These are phyloP conservation scores for Oryza nivara DNA, from an alignment of 176 grass and related monocot genomes.

Conservation along the genomic window DNA sequence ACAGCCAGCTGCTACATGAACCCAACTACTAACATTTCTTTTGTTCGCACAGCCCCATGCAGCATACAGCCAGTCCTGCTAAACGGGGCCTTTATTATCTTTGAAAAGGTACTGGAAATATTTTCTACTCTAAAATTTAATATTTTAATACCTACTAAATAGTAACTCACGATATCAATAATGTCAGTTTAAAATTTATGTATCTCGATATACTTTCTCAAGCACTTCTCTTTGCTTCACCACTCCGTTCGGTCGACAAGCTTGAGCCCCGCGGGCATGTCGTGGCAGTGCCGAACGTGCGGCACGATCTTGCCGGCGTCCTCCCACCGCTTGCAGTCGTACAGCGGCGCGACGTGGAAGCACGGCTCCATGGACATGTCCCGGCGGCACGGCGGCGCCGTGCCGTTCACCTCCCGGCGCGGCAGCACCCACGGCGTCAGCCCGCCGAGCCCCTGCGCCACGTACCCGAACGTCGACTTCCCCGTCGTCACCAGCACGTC, in stretches of 20 bases:
- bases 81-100: too few relatives aligned
- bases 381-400: conserved; percentile 28
- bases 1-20: too few relatives aligned
- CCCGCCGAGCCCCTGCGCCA: conserved; percentile 63
- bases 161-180: too few relatives aligned
- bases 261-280: conserved; percentile 49
- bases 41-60: too few relatives aligned
- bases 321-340: conserved; percentile 14
- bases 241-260: conserved; percentile 31
- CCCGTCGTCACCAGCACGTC: conserved; percentile 55
- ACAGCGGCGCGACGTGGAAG: conserved; percentile 39
- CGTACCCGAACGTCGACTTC: conserved; percentile 72
- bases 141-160: too few relatives aligned
- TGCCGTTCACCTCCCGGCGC: background rate
- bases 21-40: too few relatives aligned
- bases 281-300: conserved; percentile 52
- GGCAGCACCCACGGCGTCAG: conserved; percentile 62
- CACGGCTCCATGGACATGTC: conserved; percentile 63
- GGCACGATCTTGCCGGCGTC: conserved; percentile 36
- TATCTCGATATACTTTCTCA: too few relatives aligned
- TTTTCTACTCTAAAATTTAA: too few relatives aligned
- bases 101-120: too few relatives aligned
- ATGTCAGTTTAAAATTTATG: too few relatives aligned
- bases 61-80: too few relatives aligned
- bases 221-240: background rate